These are phyloP conservation scores for Cornus florida DNA, from an alignment of 148 eudicot genomes.

Conservation along the genomic window DNA sequence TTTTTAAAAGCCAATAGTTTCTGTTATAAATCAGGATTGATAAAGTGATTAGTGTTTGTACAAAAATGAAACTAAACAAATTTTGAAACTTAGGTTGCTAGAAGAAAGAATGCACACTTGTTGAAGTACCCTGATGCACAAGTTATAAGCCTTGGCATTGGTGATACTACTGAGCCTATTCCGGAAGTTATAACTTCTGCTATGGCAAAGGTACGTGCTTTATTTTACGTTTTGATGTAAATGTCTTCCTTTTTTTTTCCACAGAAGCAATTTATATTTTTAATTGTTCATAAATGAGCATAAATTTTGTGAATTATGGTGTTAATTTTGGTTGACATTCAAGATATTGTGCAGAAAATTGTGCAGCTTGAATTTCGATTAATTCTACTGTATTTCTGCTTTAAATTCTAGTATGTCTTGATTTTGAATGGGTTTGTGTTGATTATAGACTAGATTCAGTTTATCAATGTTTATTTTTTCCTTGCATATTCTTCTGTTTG, in stretches of 20 bases:
- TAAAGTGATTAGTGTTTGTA: background rate
- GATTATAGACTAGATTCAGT: too few species aligned
- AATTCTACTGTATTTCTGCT: too few species aligned
- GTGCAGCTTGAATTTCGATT: too few species aligned
- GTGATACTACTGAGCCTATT: slow-evolving; percentile 92
- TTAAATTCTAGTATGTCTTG: too few species aligned
- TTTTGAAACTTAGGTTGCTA: slow-evolving; percentile 52
- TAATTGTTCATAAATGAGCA: background rate
- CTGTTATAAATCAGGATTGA: background rate
- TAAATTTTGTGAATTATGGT: background rate
- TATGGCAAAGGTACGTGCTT: slow-evolving; percentile 70
- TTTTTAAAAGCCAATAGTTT: slow-evolving; percentile 5
- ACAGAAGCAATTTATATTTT: background rate
- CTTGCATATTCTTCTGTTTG: too few species aligned
- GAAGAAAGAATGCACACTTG: slow-evolving; percentile 75
- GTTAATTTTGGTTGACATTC: background rate
- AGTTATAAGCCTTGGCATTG: slow-evolving; percentile 94
- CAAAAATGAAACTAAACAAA: background rate
- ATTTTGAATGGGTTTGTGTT: too few species aligned
- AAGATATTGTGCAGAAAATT: too few species aligned
- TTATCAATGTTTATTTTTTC: too few species aligned
- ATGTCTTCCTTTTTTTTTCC: background rate
- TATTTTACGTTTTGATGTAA: background rate
- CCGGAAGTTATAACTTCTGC: slow-evolving; percentile 91
- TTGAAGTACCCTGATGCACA: slow-evolving; percentile 81